Evolutionary conservation across 352 stramenopile genomes (phyloP).

Genomic region (Halophytophthora polymorphica): DNA sequence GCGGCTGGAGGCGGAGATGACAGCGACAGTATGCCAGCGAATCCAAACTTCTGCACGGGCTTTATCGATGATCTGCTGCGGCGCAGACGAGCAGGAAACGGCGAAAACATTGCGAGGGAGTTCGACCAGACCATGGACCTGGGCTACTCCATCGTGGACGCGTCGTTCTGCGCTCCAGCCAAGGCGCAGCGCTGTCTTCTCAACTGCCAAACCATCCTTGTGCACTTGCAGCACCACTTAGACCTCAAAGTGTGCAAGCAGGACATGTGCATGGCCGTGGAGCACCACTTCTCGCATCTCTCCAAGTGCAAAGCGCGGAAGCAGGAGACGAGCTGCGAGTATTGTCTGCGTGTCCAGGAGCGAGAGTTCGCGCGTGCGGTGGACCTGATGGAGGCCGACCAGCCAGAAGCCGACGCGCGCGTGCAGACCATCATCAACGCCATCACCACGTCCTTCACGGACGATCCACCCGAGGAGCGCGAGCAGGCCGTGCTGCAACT

Average conservation of each 20-base stretch:
- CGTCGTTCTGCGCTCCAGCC: conserved; percentile 48
- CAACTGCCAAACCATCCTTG: conserved; percentile 51
- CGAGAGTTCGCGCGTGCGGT: conserved; percentile 40
- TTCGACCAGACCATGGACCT: conserved; percentile 44
- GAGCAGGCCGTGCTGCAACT: conserved; percentile 46
- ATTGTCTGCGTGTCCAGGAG: conserved; percentile 54
- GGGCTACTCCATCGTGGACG: conserved; percentile 56
- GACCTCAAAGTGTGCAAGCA: conserved; percentile 52
- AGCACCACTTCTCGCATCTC: conserved; percentile 59
- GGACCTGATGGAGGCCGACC: conserved; percentile 49
- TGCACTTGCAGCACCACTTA: conserved; percentile 58
- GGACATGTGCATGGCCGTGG: conserved; percentile 48
- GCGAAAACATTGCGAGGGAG: conserved; percentile 11
- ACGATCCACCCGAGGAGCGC: conserved; percentile 31
- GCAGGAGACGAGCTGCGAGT: conserved; percentile 40
- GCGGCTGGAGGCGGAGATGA: not conserved
- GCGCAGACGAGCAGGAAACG: conserved; percentile 6
- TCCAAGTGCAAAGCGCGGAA: conserved; percentile 40
- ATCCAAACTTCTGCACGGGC: conserved; percentile 18
- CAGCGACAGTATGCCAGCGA: conserved; percentile 15
- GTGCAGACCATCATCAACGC: conserved; percentile 50
- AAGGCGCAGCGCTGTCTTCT: conserved; percentile 52
- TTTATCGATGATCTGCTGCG: conserved; percentile 33
- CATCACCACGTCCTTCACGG: conserved; percentile 43
- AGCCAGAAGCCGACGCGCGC: conserved; percentile 45